A percentile compares a stretch with the other conserved stretches of the same genome.
phyloP scores from a whole-genome alignment of 2,329 filamentous ascomycete genomes.

The Knufia petricola region DNA sequence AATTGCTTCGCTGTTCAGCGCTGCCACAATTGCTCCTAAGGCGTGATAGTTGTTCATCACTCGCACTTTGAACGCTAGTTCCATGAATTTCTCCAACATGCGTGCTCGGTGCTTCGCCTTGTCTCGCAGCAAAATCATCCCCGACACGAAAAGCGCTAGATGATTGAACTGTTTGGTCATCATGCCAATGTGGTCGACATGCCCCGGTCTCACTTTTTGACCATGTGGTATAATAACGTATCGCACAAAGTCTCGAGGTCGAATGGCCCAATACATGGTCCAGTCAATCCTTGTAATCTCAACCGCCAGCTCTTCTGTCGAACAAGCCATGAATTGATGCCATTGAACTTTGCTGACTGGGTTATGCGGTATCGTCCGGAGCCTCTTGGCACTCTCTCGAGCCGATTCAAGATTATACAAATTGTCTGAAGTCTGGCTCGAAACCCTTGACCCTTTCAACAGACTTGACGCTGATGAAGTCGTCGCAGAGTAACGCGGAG shows the following conservation, averaged over 20 bases:
- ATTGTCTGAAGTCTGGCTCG: conserved; percentile 34
- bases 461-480: conserved; percentile 32
- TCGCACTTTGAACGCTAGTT: conserved; percentile 70
- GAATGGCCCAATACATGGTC: conserved; percentile 94
- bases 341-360: conserved; percentile 78
- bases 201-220: conserved; percentile 44
- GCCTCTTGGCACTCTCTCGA: conserved; percentile 62
- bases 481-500: conserved; percentile 31
- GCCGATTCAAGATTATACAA: conserved; percentile 59
- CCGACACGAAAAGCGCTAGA: conserved; percentile 70
- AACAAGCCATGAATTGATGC: conserved; percentile 77
- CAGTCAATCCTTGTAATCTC: conserved; percentile 95
- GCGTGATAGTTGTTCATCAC: conserved; percentile 96
- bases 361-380: conserved; percentile 60
- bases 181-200: conserved; percentile 73
- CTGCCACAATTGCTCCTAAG: conserved; percentile 84
- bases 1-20: conserved; percentile 79
- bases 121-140: conserved; percentile 78
- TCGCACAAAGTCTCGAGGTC: conserved; percentile 82
- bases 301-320: conserved; percentile 75
- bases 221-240: conserved; percentile 69
- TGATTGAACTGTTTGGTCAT: conserved; percentile 94
- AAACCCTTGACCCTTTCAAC: conserved; percentile 31
- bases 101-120: conserved; percentile 90
- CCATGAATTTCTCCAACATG: conserved; percentile 94